Evolutionary conservation across 805 yeast species (phyloP), one percentile per base, ranked within the genome.

Genomic region (Sugiyamaella mastotermitis): DNA sequence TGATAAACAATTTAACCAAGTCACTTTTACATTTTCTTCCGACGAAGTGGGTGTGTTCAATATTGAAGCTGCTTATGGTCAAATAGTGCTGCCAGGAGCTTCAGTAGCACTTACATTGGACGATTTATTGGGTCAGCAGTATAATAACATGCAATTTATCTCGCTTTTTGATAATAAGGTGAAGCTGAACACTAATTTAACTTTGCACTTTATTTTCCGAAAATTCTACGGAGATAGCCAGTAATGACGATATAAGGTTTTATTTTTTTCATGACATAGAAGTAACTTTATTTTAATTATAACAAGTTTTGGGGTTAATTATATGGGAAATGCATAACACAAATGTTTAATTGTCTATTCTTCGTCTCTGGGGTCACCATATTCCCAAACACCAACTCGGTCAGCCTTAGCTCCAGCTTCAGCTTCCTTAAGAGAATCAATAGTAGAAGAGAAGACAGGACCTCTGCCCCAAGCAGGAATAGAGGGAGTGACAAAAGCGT

Each of bases 1-100:
- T 5, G 68, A 62, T 11, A 48, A 61, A 8, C 76, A 74, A 41
- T 67, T 76, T 33, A 80, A 82, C 13, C 83, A 81, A 50, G 69
- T 86, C 18, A 76, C 74, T 44, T 77, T 90, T 53, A 75, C 82
- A 61, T 78, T 86, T 53, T 74, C 82, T 45, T 81, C 90, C 53
- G 84, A 83, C 50, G 67, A 73, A 45, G 78, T 76, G 5, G 90
- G 90, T 1, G 71, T 69, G 19, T 86, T 85, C 53, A 72, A 73
- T 3, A 66, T 92, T 16, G 92, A 88, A 36, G 83, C 85, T 7
- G 76, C 84, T 3, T 76, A 72, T 55, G 88, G 86, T 20, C 60
- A 66, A 9, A 58, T 65, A 5, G 65, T 78, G 2, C 70, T 78
- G n/a, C 82, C 78, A 31, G 76, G 71, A 7, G 66, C 68, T 0